These are phyloP conservation scores for Pseudognaphalium luteoalbum DNA, from an alignment of 129 eudicot species.

Conservation along the genomic window DNA sequence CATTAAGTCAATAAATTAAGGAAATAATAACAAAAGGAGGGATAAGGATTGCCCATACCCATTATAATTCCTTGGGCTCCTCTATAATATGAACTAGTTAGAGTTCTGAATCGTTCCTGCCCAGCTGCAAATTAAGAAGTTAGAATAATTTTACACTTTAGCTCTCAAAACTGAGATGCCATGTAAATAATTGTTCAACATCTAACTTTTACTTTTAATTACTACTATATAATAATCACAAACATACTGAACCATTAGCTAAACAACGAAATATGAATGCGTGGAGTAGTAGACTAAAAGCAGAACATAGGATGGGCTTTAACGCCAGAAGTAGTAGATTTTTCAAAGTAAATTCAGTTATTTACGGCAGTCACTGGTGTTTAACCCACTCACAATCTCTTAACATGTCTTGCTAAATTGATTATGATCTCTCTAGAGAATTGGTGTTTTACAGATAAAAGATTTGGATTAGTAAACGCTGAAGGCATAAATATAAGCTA, in stretches of 20 bases:
- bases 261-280: too few species aligned
- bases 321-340: not conserved
- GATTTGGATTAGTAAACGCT: not conserved
- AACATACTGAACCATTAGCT: not conserved
- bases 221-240: too few species aligned
- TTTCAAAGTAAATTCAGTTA: not conserved
- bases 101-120: slow-evolving; percentile 91
- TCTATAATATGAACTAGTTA: slow-evolving; percentile 93
- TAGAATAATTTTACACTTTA: not conserved
- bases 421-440: not conserved
- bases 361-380: not conserved
- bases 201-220: too few species aligned
- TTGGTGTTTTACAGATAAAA: not conserved
- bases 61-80: slow-evolving; percentile 96
- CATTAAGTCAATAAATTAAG: not conserved
- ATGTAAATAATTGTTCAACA: slow-evolving; percentile 1
- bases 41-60: slow-evolving; percentile 53
- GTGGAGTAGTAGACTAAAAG: too few species aligned
- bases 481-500: not conserved
- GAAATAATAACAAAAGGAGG: slow-evolving; percentile 7
- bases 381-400: not conserved
- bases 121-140: slow-evolving; percentile 66
- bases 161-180: not conserved
- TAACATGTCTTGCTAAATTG: not conserved
- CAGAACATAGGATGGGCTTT: too few species aligned